Evolutionary conservation across 2,329 filamentous ascomycete genomes (phyloP).

Genomic region (Curvularia eragrostidis): DNA sequence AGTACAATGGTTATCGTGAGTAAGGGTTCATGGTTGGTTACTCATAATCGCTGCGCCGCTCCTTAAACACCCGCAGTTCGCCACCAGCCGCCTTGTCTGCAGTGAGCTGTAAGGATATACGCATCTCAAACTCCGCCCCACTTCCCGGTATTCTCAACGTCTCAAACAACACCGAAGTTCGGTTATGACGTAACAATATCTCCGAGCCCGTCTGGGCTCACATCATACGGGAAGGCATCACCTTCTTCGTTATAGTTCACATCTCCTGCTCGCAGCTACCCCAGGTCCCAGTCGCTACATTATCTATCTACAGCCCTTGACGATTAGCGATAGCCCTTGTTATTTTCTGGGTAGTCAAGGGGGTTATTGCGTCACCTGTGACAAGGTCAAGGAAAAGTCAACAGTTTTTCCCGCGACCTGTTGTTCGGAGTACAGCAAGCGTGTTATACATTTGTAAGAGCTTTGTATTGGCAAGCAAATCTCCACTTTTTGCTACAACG

Average conservation of each 20-base stretch:
- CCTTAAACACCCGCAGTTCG: neutral
- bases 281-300: neutral
- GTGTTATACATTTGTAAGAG: neutral
- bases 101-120: neutral
- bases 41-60: neutral
- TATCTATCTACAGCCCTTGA: neutral
- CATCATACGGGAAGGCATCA: neutral
- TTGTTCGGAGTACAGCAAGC: neutral
- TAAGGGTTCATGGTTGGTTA: neutral
- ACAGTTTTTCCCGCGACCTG: neutral
- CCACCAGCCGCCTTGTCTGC: neutral
- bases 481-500: neutral
- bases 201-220: neutral
- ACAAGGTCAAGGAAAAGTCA: no score
- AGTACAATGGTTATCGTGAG: neutral
- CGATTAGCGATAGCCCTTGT: no score
- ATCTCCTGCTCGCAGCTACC: neutral
- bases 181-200: neutral
- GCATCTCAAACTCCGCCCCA: neutral
- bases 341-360: no score
- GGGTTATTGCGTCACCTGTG: no score
- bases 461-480: neutral
- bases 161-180: neutral
- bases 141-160: neutral
- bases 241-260: neutral